Evolutionary conservation across 208 protist species (phyloP).

Genomic region (Trichomonas gallinae): DNA sequence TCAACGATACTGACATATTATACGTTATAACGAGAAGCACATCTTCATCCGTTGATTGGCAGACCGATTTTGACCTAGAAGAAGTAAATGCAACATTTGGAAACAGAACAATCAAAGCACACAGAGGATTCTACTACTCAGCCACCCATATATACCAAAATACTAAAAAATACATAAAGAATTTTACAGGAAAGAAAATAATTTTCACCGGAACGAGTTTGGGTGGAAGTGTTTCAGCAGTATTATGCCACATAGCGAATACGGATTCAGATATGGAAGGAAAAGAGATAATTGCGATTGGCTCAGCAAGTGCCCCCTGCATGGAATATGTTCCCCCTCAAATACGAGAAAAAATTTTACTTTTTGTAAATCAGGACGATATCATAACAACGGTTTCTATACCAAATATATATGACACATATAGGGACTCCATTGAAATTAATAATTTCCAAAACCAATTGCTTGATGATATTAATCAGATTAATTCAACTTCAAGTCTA

Average conservation of each 20-base stretch:
- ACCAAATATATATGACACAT: neutral
- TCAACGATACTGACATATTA: neutral
- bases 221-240: neutral
- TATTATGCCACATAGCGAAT: neutral
- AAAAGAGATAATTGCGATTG: neutral
- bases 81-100: neutral
- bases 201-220: neutral
- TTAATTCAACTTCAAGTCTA: neutral
- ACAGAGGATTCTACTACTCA: neutral
- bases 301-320: neutral
- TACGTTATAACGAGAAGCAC: neutral
- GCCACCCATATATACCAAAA: neutral
- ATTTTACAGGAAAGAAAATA: neutral
- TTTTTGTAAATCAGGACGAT: neutral
- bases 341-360: neutral
- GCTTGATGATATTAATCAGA: neutral
- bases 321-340: neutral
- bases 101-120: neutral
- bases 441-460: neutral
- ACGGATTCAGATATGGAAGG: neutral
- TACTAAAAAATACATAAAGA: neutral
- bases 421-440: neutral
- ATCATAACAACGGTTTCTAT: neutral
- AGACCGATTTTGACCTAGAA: neutral
- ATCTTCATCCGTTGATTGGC: neutral